Evolutionary conservation across 2,329 filamentous ascomycete species (phyloP).

Genomic region (Ceratocystiopsis minuta): DNA sequence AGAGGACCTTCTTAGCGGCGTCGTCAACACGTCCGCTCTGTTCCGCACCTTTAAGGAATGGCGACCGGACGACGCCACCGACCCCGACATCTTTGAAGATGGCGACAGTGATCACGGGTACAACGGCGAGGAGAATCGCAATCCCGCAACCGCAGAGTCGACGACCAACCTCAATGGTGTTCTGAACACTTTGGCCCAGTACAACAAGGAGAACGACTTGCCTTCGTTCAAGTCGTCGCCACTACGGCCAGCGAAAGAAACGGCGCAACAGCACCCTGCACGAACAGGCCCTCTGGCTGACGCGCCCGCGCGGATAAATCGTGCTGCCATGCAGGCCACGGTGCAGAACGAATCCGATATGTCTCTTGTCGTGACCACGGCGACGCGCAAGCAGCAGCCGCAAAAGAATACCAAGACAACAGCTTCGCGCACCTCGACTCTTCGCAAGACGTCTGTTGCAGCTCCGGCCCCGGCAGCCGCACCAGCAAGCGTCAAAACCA

Average conservation of each 20-base stretch:
- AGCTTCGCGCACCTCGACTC: neutral
- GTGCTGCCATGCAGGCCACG: slow-evolving; percentile 6
- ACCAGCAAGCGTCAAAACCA: too few species aligned
- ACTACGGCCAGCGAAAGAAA: too few species aligned
- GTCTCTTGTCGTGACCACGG: slow-evolving; percentile 6
- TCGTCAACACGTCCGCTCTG: slow-evolving; percentile 10
- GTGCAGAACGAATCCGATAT: slow-evolving; percentile 11
- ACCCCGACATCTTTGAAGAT: slow-evolving; percentile 2
- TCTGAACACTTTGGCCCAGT: slow-evolving; percentile 2
- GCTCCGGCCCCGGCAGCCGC: neutral
- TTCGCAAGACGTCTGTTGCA: slow-evolving; percentile 1
- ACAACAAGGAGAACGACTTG: slow-evolving; percentile 7
- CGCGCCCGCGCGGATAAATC: slow-evolving; percentile 1
- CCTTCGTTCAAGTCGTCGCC: neutral
- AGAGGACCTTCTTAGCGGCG: slow-evolving; percentile 7
- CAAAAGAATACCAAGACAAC: neutral
- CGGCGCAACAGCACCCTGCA: too few species aligned
- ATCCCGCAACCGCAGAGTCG: slow-evolving; percentile 1
- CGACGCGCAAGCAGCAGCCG: neutral
- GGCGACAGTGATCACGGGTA: neutral
- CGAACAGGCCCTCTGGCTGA: neutral
- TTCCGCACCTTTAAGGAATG: slow-evolving; percentile 11
- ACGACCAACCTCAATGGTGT: slow-evolving; percentile 8
- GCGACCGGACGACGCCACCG: slow-evolving; percentile 6
- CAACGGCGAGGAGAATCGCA: too few species aligned